A percentile compares a stretch with the other conserved stretches of the same genome.
These are phyloP conservation scores for Pichia cephalocereana DNA, from an alignment of 805 yeast species.

Conservation along the genomic window DNA sequence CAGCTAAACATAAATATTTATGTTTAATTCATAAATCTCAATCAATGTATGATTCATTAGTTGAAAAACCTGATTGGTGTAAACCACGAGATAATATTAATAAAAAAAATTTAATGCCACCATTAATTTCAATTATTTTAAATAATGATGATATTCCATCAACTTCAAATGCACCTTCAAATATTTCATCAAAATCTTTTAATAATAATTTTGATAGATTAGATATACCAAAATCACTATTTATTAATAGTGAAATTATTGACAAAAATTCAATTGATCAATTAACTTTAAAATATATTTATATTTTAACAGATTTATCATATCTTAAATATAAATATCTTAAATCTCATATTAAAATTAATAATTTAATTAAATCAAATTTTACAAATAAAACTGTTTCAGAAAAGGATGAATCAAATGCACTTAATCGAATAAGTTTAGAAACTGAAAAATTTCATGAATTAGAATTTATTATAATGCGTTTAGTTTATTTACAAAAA, in stretches of 20 bases:
- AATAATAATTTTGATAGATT: neutral
- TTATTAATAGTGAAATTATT: neutral
- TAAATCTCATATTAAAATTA: conserved; percentile 18
- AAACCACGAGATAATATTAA: neutral
- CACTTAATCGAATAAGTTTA: conserved; percentile 16
- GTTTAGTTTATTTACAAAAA: neutral
- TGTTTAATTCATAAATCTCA: neutral
- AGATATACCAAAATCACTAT: neutral
- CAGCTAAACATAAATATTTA: conserved; percentile 12
- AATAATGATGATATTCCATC: neutral
- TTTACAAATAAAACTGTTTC: conserved; percentile 19
- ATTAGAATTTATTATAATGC: conserved; percentile 15
- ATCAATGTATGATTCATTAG: neutral
- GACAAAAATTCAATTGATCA: neutral
- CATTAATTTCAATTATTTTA: neutral
- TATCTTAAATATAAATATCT: conserved; percentile 22
- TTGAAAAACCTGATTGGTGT: neutral
- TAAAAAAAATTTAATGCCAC: neutral
- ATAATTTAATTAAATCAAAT: conserved; percentile 18
- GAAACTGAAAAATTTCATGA: conserved; percentile 18
- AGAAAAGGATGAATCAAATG: conserved; percentile 18
- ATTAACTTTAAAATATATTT: conserved; percentile 17
- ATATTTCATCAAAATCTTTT: neutral
- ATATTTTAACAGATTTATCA: conserved; percentile 19
- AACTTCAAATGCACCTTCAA: neutral